phyloP scores from a whole-genome alignment of 106 monocot species.

The Dendrobium nobile region DNA sequence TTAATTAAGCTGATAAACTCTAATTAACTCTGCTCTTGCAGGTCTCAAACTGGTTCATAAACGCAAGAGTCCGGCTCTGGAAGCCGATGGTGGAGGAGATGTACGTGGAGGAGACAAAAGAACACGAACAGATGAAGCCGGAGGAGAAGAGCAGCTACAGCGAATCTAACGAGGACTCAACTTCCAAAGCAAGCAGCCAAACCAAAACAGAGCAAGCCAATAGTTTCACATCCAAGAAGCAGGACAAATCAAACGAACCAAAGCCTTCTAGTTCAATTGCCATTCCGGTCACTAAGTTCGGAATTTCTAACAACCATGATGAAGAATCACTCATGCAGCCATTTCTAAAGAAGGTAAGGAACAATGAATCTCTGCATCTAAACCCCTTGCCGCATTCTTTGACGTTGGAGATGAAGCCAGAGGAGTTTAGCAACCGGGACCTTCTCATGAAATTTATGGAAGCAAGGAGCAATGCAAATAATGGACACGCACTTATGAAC shows the following conservation, averaged over 20 bases:
- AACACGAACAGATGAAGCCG: constrained; percentile 24
- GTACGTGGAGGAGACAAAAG: constrained; percentile 66
- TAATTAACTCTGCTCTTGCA: constrained; percentile 6
- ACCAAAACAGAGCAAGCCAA: constrained; percentile 32
- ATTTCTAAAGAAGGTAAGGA: constrained; percentile 34
- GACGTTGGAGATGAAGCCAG: constrained; percentile 12
- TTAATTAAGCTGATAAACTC: neutral
- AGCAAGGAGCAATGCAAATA: neutral
- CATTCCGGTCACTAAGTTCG: neutral
- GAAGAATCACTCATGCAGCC: constrained; percentile 10
- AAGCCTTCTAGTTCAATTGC: neutral
- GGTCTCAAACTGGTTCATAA: constrained; percentile 87
- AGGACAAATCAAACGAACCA: constrained; percentile 8
- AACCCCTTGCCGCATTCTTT: neutral
- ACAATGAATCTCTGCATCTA: constrained; percentile 2
- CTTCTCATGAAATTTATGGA: constrained; percentile 34
- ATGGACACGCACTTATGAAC: neutral
- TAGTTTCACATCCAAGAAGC: neutral
- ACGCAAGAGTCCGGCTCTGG: constrained; percentile 73
- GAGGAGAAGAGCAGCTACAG: constrained; percentile 14
- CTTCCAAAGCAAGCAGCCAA: constrained; percentile 17
- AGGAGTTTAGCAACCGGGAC: constrained; percentile 22
- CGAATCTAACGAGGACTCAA: constrained; percentile 24
- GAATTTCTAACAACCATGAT: constrained; percentile 2
- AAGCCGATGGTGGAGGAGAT: constrained; percentile 89